Conservation (phyloP, 2,329 filamentous ascomycete genomes). For the Mycosphaerella sp. region DNA sequence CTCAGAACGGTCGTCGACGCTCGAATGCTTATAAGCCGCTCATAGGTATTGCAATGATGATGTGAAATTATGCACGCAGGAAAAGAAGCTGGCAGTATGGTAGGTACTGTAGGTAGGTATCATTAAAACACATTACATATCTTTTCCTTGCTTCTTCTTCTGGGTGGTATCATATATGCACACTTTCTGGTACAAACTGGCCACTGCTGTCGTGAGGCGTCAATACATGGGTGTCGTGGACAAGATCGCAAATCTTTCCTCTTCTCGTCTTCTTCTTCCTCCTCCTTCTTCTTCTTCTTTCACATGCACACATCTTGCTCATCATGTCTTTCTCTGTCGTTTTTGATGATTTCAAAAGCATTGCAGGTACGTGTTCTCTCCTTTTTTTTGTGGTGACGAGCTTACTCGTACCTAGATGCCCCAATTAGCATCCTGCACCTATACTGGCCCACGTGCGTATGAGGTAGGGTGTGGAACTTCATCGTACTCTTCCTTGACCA, state of each 20-base stretch:
- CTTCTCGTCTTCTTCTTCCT: too few species aligned
- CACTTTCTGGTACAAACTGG: constrained; percentile 2
- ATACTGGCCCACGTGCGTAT: constrained; percentile 7
- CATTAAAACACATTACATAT: constrained; percentile 12
- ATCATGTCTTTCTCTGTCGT: constrained; percentile 1
- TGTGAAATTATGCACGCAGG: too few species aligned
- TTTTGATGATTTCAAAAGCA: not conserved
- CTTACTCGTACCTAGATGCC: constrained; percentile 8
- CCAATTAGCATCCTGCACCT: constrained; percentile 5
- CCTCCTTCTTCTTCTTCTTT: not conserved
- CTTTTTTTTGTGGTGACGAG: not conserved
- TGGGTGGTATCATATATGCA: constrained; percentile 6
- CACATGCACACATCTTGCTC: not conserved
- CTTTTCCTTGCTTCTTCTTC: not conserved
- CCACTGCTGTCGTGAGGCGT: constrained; percentile 5
- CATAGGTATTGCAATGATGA: too few species aligned
- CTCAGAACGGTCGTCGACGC: too few species aligned
- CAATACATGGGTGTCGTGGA: constrained; percentile 2
- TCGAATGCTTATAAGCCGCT: too few species aligned
- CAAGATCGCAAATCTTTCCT: not conserved
- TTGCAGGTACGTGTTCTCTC: not conserved
- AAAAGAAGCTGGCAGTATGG: not conserved
- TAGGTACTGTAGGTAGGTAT: not conserved
- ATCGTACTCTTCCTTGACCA: constrained; percentile 66
- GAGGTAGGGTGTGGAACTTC: constrained; percentile 16